Evolutionary conservation across 179 eudicot genomes (phyloP).

Genomic region (Nepenthes alata): DNA sequence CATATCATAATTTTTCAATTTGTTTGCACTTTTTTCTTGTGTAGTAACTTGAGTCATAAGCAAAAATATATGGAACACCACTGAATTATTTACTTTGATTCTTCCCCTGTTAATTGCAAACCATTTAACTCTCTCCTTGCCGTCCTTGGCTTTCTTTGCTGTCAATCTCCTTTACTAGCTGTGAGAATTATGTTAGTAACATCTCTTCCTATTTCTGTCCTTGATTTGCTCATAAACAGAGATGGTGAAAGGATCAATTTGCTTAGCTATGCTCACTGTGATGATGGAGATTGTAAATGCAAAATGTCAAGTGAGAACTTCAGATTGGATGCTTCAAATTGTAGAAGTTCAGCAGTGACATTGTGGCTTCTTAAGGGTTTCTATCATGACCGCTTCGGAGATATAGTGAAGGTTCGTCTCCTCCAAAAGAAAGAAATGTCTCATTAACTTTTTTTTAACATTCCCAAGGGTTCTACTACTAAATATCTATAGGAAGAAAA

Average conservation of each 20-base stretch:
- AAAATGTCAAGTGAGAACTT: conserved; percentile 22
- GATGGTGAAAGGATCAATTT: conserved; percentile 61
- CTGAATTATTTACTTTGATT: not conserved
- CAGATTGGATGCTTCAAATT: conserved; percentile 2
- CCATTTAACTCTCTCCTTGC: not conserved
- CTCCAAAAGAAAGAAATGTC: not conserved
- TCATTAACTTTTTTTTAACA: too few species aligned
- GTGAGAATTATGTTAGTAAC: not conserved
- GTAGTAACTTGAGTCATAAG: too few species aligned
- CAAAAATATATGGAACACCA: too few species aligned
- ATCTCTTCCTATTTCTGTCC: not conserved
- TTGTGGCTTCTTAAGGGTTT: conserved; percentile 59
- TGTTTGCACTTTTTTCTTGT: too few species aligned
- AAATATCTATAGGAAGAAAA: too few species aligned
- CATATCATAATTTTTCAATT: too few species aligned
- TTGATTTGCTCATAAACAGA: conserved; percentile 26
- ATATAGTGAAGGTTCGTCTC: conserved; percentile 43
- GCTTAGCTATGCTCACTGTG: conserved; percentile 41
- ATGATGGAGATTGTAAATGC: conserved; percentile 52
- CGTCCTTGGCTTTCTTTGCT: not conserved
- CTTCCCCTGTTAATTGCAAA: not conserved
- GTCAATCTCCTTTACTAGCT: not conserved
- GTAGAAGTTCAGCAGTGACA: conserved; percentile 23
- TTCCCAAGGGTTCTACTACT: not conserved
- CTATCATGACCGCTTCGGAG: conserved; percentile 62